Evolutionary conservation across 805 yeast species (phyloP).

Genomic region (Nakazawaea anatomiae): DNA sequence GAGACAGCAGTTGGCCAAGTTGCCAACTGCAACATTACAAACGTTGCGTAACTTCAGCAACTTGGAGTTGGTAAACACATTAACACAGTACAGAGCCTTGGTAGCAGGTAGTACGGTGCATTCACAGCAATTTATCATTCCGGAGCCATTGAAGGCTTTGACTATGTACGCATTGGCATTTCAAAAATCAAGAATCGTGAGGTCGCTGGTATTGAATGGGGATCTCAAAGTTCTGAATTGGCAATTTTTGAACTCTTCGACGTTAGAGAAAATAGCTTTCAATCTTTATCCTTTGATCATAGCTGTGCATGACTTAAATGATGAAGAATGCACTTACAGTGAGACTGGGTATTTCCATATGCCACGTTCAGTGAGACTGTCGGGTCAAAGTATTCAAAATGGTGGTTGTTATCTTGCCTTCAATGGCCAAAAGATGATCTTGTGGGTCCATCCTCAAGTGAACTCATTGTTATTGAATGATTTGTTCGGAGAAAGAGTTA

Average conservation of each 20-base stretch:
- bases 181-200: conserved; percentile 60
- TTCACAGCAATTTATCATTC: conserved; percentile 68
- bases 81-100: conserved; percentile 49
- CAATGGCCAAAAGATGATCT: conserved; percentile 52
- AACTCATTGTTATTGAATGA: conserved; percentile 65
- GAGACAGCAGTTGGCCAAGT: conserved; percentile 37
- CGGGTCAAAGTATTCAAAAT: conserved; percentile 35
- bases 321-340: conserved; percentile 47
- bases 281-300: conserved; percentile 78
- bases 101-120: conserved; percentile 37
- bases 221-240: conserved; percentile 61
- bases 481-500: conserved; percentile 56
- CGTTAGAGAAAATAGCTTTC: conserved; percentile 50
- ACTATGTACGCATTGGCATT: conserved; percentile 65
- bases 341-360: conserved; percentile 35
- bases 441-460: conserved; percentile 69
- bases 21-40: conserved; percentile 31
- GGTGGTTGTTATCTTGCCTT: conserved; percentile 79
- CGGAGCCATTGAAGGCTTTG: conserved; percentile 70
- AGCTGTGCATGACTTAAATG: conserved; percentile 62
- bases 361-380: conserved; percentile 45
- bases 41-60: conserved; percentile 25
- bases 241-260: conserved; percentile 43
- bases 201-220: conserved; percentile 42
- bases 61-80: conserved; percentile 44